Evolutionary conservation across 495 filamentous ascomycete genomes (phyloP).

Genomic region (Aspergillus coremiiformis): DNA sequence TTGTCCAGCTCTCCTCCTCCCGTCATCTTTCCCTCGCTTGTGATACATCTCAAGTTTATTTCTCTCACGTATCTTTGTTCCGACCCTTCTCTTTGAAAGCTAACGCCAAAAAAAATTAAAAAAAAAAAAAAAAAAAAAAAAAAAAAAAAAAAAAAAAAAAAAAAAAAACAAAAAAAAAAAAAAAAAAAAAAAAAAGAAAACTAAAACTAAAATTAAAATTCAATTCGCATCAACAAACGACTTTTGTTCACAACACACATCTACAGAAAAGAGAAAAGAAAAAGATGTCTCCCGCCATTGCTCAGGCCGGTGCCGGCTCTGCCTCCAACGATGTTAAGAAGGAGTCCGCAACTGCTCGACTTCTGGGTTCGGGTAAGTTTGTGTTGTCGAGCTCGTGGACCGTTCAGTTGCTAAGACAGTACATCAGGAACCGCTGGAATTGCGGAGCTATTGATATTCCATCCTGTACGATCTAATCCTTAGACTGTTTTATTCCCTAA

Average conservation of each 20-base stretch:
- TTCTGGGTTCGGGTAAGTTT: conserved; percentile 80
- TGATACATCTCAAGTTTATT: not conserved
- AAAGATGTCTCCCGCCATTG: conserved; percentile 47
- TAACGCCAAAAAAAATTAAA: conserved; percentile 11
- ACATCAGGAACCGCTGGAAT: conserved; percentile 81
- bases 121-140: too few relatives aligned
- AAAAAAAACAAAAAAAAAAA: too few relatives aligned
- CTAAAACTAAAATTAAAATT: too few relatives aligned
- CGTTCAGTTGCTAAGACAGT: conserved; percentile 15
- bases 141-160: too few relatives aligned
- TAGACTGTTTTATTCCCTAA: too few relatives aligned
- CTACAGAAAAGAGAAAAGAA: not conserved
- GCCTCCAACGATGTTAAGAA: conserved; percentile 65
- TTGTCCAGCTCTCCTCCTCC: conserved; percentile 1
- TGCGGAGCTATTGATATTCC: conserved; percentile 92
- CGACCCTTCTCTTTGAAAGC: conserved; percentile 11
- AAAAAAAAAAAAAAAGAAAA: too few relatives aligned
- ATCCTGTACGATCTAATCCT: conserved; percentile 57
- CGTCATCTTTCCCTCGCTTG: not conserved
- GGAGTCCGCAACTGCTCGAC: conserved; percentile 79
- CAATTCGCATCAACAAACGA: too few relatives aligned
- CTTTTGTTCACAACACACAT: not conserved
- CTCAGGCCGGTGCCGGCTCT: conserved; percentile 39
- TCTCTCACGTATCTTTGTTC: conserved; percentile 2
- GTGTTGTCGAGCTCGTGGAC: not conserved